Conservation (phyloP, 345 rosid genomes). For the Anacardium occidentale region DNA sequence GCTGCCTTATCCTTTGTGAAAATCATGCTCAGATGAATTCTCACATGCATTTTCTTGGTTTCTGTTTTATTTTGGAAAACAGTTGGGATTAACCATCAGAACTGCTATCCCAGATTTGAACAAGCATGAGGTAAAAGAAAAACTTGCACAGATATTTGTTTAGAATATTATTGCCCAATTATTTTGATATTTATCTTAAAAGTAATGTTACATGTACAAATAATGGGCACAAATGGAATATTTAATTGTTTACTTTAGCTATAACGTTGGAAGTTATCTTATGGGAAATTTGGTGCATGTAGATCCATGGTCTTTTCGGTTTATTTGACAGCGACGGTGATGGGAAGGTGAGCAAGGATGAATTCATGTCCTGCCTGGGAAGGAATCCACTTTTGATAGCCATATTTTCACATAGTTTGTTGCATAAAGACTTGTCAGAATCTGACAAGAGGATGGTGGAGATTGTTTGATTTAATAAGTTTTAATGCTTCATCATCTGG, state of each 20-base stretch:
- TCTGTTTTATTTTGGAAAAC: slow-evolving; percentile 22
- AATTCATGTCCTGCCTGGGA: slow-evolving; percentile 56
- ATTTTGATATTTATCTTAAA: too few species aligned
- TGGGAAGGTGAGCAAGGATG: slow-evolving; percentile 50
- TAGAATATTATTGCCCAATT: too few species aligned
- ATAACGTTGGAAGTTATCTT: neutral
- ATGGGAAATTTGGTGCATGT: slow-evolving; percentile 1
- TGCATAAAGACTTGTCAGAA: slow-evolving; percentile 26
- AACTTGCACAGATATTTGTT: neutral
- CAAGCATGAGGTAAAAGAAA: slow-evolving; percentile 52
- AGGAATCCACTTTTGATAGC: slow-evolving; percentile 76
- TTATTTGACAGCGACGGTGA: slow-evolving; percentile 57
- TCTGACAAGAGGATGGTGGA: slow-evolving; percentile 24
- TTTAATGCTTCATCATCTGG: too few species aligned
- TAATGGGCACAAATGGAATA: too few species aligned
- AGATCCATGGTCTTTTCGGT: slow-evolving; percentile 56
- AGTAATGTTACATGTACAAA: too few species aligned
- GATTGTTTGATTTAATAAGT: slow-evolving; percentile 30
- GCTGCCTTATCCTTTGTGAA: neutral
- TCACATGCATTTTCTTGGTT: slow-evolving; percentile 14
- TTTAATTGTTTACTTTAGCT: too few species aligned
- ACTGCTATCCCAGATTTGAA: slow-evolving; percentile 49
- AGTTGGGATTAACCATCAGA: slow-evolving; percentile 64
- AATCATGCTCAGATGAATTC: slow-evolving; percentile 14
- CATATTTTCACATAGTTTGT: slow-evolving; percentile 44